Conservation (phyloP, 495 filamentous ascomycete species). For the Xylaria intraflava region DNA sequence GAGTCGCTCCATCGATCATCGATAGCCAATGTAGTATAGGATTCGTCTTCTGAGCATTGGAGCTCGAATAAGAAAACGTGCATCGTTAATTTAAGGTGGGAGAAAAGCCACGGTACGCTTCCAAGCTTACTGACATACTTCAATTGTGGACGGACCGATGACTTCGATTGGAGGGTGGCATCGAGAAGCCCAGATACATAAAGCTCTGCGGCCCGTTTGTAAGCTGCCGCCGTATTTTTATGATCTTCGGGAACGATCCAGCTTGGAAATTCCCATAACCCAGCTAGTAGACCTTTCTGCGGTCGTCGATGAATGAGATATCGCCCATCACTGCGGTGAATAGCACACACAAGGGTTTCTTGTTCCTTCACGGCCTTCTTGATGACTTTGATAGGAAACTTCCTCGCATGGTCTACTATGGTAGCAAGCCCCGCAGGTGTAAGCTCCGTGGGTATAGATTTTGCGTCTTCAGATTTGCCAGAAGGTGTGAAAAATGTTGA, state of each 20-base stretch:
- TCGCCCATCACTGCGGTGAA: slow-evolving; percentile 27
- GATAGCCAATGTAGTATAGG: background rate
- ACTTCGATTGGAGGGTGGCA: background rate
- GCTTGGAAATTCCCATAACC: slow-evolving; percentile 44
- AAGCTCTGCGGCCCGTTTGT: slow-evolving; percentile 17
- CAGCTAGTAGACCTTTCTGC: slow-evolving; percentile 37
- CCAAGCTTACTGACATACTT: slow-evolving; percentile 30
- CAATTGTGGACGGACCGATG: background rate
- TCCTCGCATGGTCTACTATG: slow-evolving; percentile 33
- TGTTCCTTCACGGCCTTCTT: slow-evolving; percentile 41
- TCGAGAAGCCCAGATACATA: slow-evolving; percentile 19
- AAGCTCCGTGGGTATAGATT: slow-evolving; percentile 1
- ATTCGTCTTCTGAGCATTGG: slow-evolving; percentile 5
- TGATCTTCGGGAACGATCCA: slow-evolving; percentile 19
- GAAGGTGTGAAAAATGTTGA: slow-evolving; percentile 28
- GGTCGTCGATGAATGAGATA: slow-evolving; percentile 39
- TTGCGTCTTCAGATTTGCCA: background rate
- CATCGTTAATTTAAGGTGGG: slow-evolving; percentile 42
- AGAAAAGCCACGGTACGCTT: slow-evolving; percentile 41
- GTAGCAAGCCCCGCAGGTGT: slow-evolving; percentile 16
- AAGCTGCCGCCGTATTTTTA: slow-evolving; percentile 16
- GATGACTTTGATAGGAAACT: slow-evolving; percentile 33
- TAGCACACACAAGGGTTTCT: slow-evolving; percentile 38
- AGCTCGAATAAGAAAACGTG: slow-evolving; percentile 39
- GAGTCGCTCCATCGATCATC: slow-evolving; percentile 26